phyloP scores from a whole-genome alignment of 441 rosid genomes.

The Erysimum pusillum region DNA sequence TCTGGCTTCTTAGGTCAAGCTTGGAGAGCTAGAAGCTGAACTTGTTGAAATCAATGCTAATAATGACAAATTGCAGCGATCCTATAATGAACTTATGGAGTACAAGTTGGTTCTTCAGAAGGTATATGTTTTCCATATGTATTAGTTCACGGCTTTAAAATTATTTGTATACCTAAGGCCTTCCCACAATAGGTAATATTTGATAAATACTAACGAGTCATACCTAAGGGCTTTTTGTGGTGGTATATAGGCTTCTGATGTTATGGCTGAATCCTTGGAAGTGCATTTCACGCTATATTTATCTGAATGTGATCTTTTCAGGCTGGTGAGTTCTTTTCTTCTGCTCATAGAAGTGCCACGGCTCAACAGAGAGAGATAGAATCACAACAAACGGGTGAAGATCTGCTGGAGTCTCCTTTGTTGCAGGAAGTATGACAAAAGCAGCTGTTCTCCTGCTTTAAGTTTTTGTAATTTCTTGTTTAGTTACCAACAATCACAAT shows the following conservation, averaged over 20 bases:
- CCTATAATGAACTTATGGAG: slow-evolving; percentile 82
- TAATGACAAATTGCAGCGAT: slow-evolving; percentile 75
- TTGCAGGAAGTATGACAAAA: slow-evolving; percentile 55
- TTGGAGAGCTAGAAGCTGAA: slow-evolving; percentile 92
- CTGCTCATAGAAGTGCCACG: slow-evolving; percentile 69
- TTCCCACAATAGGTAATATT: not conserved
- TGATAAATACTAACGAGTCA: not conserved
- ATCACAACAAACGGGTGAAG: slow-evolving; percentile 65
- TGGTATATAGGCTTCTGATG: slow-evolving; percentile 18
- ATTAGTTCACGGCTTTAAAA: slow-evolving; percentile 2
- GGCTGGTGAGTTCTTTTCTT: slow-evolving; percentile 85
- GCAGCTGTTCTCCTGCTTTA: slow-evolving; percentile 17
- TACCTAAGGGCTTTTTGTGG: not conserved
- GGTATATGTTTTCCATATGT: slow-evolving; percentile 57
- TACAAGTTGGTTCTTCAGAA: slow-evolving; percentile 82
- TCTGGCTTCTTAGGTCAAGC: slow-evolving; percentile 59
- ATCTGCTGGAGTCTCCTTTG: slow-evolving; percentile 77
- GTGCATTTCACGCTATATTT: not conserved
- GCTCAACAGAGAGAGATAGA: slow-evolving; percentile 79
- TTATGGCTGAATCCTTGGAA: slow-evolving; percentile 7
- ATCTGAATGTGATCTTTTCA: slow-evolving; percentile 42
- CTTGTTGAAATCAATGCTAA: slow-evolving; percentile 89
- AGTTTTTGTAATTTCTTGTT: not conserved
- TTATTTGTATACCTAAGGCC: not conserved
- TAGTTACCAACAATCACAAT: slow-evolving; percentile 26